phyloP scores from a whole-genome alignment of 768 basidiomycete species.

The Pleurotus cornucopiae region DNA sequence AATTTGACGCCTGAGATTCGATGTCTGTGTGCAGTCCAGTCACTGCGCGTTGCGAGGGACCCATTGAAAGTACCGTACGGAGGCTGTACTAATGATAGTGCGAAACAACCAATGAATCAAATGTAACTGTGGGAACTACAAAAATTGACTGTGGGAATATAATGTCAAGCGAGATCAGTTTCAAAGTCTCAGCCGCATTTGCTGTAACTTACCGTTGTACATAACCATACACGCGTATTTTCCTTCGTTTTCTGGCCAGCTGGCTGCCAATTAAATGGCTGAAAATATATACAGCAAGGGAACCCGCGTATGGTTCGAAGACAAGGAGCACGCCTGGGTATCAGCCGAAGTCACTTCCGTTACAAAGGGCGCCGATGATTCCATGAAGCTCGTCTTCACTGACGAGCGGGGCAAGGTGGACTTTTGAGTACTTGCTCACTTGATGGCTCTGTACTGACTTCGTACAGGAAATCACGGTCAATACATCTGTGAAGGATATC shows the following conservation, averaged over 20 bases:
- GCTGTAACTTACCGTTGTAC: neutral
- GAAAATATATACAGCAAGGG: conserved; percentile 92
- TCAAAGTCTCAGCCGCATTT: neutral
- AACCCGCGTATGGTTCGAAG: conserved; percentile 88
- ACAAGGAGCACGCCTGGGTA: conserved; percentile 93
- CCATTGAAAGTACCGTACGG: too few relatives aligned
- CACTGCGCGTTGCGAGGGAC: too few relatives aligned
- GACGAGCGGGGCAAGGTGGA: conserved; percentile 91
- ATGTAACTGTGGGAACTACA: too few relatives aligned
- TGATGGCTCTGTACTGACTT: conserved; percentile 8
- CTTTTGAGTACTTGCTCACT: conserved; percentile 9
- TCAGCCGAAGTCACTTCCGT: conserved; percentile 77
- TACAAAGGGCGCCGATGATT: conserved; percentile 61
- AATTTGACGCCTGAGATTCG: too few relatives aligned
- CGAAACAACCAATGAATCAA: too few relatives aligned
- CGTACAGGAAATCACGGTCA: conserved; percentile 69
- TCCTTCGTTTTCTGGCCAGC: conserved; percentile 10
- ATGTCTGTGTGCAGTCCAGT: too few relatives aligned
- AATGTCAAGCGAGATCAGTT: conserved; percentile 1
- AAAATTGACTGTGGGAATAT: conserved; percentile 4
- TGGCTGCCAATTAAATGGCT: conserved; percentile 49
- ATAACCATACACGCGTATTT: conserved; percentile 8
- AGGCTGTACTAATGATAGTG: too few relatives aligned
- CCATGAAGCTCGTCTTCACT: conserved; percentile 78
- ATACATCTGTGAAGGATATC: conserved; percentile 77